Evolutionary conservation across 2,329 filamentous ascomycete genomes (phyloP).

Genomic region (Fusarium sp.): DNA sequence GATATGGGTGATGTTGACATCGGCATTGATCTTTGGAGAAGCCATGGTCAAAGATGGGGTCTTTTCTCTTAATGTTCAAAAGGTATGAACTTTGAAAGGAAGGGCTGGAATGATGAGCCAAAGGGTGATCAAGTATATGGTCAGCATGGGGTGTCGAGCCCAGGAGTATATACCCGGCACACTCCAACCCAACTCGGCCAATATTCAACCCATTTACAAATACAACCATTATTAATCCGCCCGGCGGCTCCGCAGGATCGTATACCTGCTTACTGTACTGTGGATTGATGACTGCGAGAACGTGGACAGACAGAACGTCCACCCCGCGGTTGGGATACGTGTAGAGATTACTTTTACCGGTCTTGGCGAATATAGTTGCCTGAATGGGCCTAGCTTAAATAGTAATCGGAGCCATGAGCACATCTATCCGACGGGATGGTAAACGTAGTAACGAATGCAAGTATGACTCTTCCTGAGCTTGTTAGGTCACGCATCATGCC

Average conservation of each 20-base stretch:
- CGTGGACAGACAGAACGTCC: neutral
- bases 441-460: neutral
- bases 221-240: neutral
- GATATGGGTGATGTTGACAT: conserved; percentile 52
- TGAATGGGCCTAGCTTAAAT: neutral
- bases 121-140: no score
- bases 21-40: neutral
- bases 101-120: no score
- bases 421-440: neutral
- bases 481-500: neutral
- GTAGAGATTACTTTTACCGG: neutral
- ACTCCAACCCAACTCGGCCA: neutral
- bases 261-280: neutral
- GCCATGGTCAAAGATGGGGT: no score
- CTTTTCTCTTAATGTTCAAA: no score
- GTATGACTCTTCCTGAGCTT: neutral
- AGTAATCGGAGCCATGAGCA: neutral
- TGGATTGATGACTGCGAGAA: neutral
- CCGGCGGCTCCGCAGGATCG: rapidly evolving
- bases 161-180: neutral
- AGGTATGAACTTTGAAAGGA: no score
- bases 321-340: neutral
- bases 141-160: no score
- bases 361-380: conserved; percentile 4
- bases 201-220: neutral